Evolutionary conservation across 768 basidiomycete genomes (phyloP), one percentile per base, ranked within the genome.

Genomic region (Pleurotus salmoneostramineus): DNA sequence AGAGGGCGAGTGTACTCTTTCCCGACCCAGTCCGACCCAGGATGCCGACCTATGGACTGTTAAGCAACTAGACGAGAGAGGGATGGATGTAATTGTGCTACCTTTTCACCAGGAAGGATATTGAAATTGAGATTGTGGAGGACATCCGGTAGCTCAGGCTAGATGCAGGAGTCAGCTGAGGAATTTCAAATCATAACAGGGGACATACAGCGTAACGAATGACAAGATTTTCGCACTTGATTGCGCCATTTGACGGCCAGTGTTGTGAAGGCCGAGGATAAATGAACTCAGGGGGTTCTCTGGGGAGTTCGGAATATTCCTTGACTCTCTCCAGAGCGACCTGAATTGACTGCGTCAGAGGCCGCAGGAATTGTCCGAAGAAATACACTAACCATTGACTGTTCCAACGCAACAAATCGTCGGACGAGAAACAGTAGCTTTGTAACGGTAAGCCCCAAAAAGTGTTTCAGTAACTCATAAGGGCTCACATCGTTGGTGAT

Each of bases 271-370:
- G 94, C n/a, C 93, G 76, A 3, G 92, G 93, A 58, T 97, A 93
- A 44, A 91, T 69, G 65, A 88, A 91, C 68, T 98, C 95, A 1
- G 93, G 78, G 6, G 87, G 80, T 74, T 98, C 95, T 31, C 81
- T 81, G 43, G 75, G 69, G 32, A 95, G 71, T 62, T 93, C 90
- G 3, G 93, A 89, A 68, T 89, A 95, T 72, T 96, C 95, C 67
- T 94, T 94, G 69, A 96, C 83, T 52, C 95, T 88, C 69, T 95
- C 93, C 36, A 93, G 73, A 34, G 91, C 87, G 62, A 93, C 89
- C 89, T 90, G 56, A 12, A 57, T 61, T 27, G 61, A 56, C 57
- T 61, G 55, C 15, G 6, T 50, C 47, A 50, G 43, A 12, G 49
- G 51, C 8, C 27, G 12, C 57, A 32, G 5, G 17, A 58, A 15